Evolutionary conservation across 1,139 yeast species (phyloP), one percentile per base, ranked within the genome.

Genomic region (Kodamaea alishanica): DNA sequence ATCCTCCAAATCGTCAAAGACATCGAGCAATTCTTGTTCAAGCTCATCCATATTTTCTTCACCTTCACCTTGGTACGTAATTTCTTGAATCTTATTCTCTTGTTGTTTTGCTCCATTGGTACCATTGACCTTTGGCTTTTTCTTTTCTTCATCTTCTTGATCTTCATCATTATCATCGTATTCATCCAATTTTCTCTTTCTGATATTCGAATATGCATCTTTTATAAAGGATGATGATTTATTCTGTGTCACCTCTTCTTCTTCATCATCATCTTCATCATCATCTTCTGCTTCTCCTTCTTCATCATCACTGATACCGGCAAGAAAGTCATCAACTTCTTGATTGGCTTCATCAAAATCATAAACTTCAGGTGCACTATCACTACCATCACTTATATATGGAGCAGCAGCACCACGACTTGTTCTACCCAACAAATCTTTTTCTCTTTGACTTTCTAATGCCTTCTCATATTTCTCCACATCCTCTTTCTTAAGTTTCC

Each of bases 311-410:
- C 75, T 71, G 33, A 73, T 65, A 26, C 73, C 79, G 0, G 81
- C 82, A 48, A 78, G 60, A 52, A 79, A 79, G 43, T 77, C 83
- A 41, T 76, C 80, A 38, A 79, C 78, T 49, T 79, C 84, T 42
- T 74, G 76, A 45, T 74, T 75, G 22, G 80, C 77, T 28, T 75
- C 80, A 34, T 70, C 77, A 58, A 78, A 72, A 44, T 77, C 73
- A 45, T 69, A 70, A 34, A 63, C 44, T 24, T 33, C 36, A 9
- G 34, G 30, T 15, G 35, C 37, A 15, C 33, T 33, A 30, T 35
- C 33, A 9, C 33, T 34, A 4, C 28, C 33, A 20, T n/a, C 33
- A 24, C 25, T 10, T 27, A 24, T 11, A n/a, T 25, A 29, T 15
- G 32, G 32, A 22, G 32, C 36, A 22, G 28, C 15, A 9, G 26